Evolutionary conservation across 2,329 filamentous ascomycete genomes (phyloP), one percentile per base, ranked within the genome.

Genomic region (Epicoccum nigrum): DNA sequence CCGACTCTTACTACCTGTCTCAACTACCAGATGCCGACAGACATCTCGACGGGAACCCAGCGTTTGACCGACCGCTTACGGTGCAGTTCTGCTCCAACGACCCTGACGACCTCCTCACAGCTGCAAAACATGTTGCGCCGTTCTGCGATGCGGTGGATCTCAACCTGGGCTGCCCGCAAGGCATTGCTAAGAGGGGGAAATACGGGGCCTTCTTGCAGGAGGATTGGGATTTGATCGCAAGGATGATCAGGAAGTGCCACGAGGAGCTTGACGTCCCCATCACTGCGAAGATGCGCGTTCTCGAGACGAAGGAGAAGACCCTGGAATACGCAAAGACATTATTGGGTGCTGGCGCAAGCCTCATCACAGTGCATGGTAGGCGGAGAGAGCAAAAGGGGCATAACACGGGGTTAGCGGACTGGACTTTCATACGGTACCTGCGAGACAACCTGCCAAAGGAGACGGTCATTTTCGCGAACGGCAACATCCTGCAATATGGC

Each of bases 21-120:
- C 64, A 71, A 45, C 45, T 73, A 5, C 58, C 64, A 0, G 50
- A 62, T 1, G 58, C 54, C 6, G 64, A 69, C 8, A 59, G 59
- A 19, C 60, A 71, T 56, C 86, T 97, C 20, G 94, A 99, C 75
- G 94, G 94, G 34, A 93, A 97, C 73, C 89, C 92, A 0, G 68
- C 80, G 12, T 79, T 92, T 53, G 94, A 99, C 74, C 84, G 94
- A 5, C 94, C 94, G 0, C 84, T 97, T 8, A 92, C 97, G 64
- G 93, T 97, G 3, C 94, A 99, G 69, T 99, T 99, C 74, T 99
- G 94, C 79, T 89, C 91, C 56, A 95, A 94, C 73, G 86, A 94
- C 54, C 85, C 91, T 0, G 82, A 88, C n/a, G 85, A 88, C 45
- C 81, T 96, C 16, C 84, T 97, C 39, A 81, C 82, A 21, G 92